These are phyloP conservation scores for Rubia yunnanensis DNA, from an alignment of 257 asterid genomes.

Conservation along the genomic window DNA sequence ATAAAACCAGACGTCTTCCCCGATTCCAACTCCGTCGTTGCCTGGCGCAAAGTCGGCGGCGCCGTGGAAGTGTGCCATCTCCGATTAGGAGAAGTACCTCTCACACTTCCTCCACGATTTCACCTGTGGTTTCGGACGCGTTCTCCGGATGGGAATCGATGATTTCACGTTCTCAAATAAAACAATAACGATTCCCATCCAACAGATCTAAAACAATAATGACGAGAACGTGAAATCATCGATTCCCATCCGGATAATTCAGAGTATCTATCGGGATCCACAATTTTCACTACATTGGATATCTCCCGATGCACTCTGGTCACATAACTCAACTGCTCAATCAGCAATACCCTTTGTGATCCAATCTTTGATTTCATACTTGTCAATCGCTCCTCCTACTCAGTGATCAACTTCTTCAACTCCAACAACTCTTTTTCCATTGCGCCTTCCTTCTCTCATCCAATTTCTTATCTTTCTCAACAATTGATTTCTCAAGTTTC, in stretches of 20 bases:
- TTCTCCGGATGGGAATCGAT: no score
- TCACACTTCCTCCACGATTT: no score
- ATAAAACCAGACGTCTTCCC: no score
- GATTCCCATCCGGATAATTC: constrained; percentile 83
- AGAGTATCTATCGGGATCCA: constrained; percentile 57
- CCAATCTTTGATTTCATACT: constrained; percentile 38
- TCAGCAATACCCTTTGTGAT: constrained; percentile 52
- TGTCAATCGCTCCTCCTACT: constrained; percentile 35
- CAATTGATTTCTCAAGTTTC: constrained; percentile 34
- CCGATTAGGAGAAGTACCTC: no score
- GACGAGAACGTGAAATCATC: no score
- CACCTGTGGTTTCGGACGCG: no score
- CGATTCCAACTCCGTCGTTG: no score
- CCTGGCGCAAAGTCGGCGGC: no score
- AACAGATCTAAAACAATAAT: no score
- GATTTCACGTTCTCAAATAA: no score
- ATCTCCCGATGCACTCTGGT: constrained; percentile 57
- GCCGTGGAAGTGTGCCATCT: no score
- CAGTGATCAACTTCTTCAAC: constrained; percentile 42
- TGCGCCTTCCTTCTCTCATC: constrained; percentile 38
- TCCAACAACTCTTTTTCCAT: constrained; percentile 51
- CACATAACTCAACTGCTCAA: constrained; percentile 67
- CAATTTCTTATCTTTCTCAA: constrained; percentile 47
- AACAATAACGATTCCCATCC: no score
- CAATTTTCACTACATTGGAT: constrained; percentile 61